Percentiles rank a stretch among this genome's conserved stretches.
Conservation (phyloP, 768 basidiomycete genomes). For the Pleurotus tuoliensis region DNA sequence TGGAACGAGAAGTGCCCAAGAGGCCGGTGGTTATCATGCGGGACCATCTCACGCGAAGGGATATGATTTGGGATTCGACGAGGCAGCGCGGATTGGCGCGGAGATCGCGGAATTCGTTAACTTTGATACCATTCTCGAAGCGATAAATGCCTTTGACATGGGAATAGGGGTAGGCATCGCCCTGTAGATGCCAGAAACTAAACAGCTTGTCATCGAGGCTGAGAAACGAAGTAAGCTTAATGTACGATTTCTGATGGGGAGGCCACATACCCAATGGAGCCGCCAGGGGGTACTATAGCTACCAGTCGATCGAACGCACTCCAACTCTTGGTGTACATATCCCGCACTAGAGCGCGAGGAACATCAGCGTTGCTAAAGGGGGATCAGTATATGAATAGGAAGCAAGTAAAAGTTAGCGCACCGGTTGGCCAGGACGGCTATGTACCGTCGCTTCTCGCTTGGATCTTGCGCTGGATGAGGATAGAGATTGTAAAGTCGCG, state of each 20-base stretch:
- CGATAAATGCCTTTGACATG: conserved; percentile 84
- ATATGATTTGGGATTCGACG: conserved; percentile 75
- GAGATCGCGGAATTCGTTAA: conserved; percentile 83
- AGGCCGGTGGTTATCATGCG: conserved; percentile 67
- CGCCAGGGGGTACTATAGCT: conserved; percentile 86
- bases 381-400: conserved; percentile 3
- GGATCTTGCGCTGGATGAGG: conserved; percentile 82
- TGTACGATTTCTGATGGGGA: neutral
- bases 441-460: conserved; percentile 69
- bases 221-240: conserved; percentile 1
- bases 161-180: conserved; percentile 68
- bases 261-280: conserved; percentile 67
- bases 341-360: conserved; percentile 77
- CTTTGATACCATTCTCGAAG: conserved; percentile 86
- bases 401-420: conserved; percentile 17
- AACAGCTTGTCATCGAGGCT: conserved; percentile 93
- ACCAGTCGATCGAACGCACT: conserved; percentile 87
- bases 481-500: conserved; percentile 67
- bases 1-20: conserved; percentile 39
- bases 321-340: conserved; percentile 93
- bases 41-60: conserved; percentile 81
- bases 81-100: conserved; percentile 87
- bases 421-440: conserved; percentile 71
- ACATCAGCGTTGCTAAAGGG: conserved; percentile 72
- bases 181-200: conserved; percentile 84